Conservation (phyloP, 1,284 basidiomycete species). For the Boletellus sp. region DNA sequence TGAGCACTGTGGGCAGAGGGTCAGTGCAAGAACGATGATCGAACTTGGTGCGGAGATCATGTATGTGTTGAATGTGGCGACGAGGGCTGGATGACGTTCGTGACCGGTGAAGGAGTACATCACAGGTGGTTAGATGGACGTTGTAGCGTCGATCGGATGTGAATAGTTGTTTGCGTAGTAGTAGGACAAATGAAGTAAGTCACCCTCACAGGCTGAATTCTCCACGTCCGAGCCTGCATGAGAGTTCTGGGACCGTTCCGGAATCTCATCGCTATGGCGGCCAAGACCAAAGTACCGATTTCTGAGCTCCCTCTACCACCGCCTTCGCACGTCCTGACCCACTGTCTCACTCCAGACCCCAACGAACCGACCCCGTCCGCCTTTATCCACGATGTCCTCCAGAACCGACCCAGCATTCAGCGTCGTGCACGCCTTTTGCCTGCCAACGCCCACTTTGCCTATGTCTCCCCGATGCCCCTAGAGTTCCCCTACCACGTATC, state of each 20-base stretch:
- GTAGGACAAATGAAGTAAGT: background rate
- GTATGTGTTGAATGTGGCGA: slow-evolving; percentile 37
- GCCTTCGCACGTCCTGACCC: slow-evolving; percentile 55
- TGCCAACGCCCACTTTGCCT: slow-evolving; percentile 72
- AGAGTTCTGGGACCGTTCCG: slow-evolving; percentile 6
- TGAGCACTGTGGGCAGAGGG: slow-evolving; percentile 11
- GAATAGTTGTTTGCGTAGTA: too few species aligned
- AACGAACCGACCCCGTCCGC: slow-evolving; percentile 48
- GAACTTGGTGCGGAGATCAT: slow-evolving; percentile 47
- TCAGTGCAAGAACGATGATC: slow-evolving; percentile 38
- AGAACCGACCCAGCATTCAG: slow-evolving; percentile 63
- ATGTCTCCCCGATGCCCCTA: slow-evolving; percentile 78
- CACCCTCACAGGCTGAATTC: background rate
- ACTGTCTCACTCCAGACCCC: slow-evolving; percentile 70
- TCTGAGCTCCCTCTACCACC: slow-evolving; percentile 67
- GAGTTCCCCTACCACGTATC: slow-evolving; percentile 84
- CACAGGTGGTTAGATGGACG: slow-evolving; percentile 22
- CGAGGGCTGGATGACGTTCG: slow-evolving; percentile 49
- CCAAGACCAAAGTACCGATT: slow-evolving; percentile 41
- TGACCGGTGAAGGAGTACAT: slow-evolving; percentile 37
- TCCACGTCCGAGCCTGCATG: slow-evolving; percentile 9
- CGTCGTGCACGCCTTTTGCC: slow-evolving; percentile 64
- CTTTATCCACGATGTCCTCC: slow-evolving; percentile 51
- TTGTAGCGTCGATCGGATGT: slow-evolving; percentile 15
- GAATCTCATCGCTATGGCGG: slow-evolving; percentile 18